phyloP scores from a whole-genome alignment of 83 land plant species.

The Picea abies region DNA sequence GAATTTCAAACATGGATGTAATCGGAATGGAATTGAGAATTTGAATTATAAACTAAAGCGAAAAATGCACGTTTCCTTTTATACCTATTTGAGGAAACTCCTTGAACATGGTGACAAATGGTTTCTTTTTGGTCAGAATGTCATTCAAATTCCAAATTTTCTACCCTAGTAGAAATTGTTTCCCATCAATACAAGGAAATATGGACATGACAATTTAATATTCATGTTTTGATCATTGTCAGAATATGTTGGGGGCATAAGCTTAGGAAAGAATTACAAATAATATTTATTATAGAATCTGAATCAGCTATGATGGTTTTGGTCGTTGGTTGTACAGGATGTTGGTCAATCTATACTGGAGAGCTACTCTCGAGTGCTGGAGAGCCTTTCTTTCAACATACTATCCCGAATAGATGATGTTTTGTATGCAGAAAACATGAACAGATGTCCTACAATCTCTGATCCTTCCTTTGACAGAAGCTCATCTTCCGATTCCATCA shows the following conservation, averaged over 20 bases:
- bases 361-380: conserved; percentile 35
- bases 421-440: conserved; percentile 22
- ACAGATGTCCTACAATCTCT: neutral
- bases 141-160: too few relatives aligned
- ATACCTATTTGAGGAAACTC: too few relatives aligned
- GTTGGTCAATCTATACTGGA: conserved; percentile 27
- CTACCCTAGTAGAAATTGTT: neutral
- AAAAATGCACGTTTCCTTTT: too few relatives aligned
- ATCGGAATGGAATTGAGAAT: too few relatives aligned
- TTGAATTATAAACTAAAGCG: too few relatives aligned
- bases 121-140: too few relatives aligned
- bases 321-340: conserved; percentile 19
- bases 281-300: neutral
- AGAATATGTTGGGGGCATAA: neutral
- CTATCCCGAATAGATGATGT: conserved; percentile 34
- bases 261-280: neutral
- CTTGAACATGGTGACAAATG: too few relatives aligned
- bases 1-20: too few relatives aligned
- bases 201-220: neutral
- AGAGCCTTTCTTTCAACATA: conserved; percentile 32
- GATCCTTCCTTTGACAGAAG: conserved; percentile 5
- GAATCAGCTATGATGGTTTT: neutral
- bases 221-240: neutral
- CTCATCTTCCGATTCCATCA: neutral
- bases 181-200: neutral